Base-by-base conservation (phyloP, 1,284 basidiomycete species). In the Cutaneotrichosporon sp. region DNA sequence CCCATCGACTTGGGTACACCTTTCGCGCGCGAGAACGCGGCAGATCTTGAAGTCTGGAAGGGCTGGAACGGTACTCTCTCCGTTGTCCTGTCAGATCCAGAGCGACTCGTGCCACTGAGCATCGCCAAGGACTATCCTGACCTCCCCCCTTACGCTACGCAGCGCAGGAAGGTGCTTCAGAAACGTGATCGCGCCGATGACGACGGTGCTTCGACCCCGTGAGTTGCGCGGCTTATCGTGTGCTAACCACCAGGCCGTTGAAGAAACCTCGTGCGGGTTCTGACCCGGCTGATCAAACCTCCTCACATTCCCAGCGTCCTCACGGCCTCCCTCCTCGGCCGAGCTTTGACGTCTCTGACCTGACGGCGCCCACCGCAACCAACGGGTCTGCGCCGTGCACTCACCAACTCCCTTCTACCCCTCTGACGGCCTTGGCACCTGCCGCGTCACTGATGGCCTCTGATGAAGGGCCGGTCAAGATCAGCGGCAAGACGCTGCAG, bases 11-110 rank as follows among this genome's bases (percentile, higher is more conserved):
- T 79, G 26, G 66, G 71, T 50, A 65, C 73, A 0, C 58, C 66
- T 0, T 78, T 77, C 60, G 76, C 72, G 2, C 47, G 46, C 6
- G 68, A 70, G 21, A 70, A 78, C 50, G 61, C 63, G 5, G 71
- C 52, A 4, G 75, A 79, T 58, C 69, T 78, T 5, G 71, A 66
- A 13, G 64, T 75, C 50, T 81, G 79, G 79, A 66, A 70, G 47
- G 62, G 70, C 8, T 79, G 73, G 70, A 60, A 60, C 4, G 76
- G 76, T 3, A 64, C 67, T 9, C 63, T 81, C 50, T 73, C 70
- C 4, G 73, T 79, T 11, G 74, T 78, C 9, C 61, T 51, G 49
- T 70, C 76, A 31, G 78, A 79, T 42, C 67, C 71, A 4, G 70
- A 72, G 46, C 68, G 73, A 22, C 69, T 79, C 21, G 70, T 81